Evolutionary conservation across 2,329 filamentous ascomycete genomes (phyloP).

Genomic region (Cercospora citrullina): DNA sequence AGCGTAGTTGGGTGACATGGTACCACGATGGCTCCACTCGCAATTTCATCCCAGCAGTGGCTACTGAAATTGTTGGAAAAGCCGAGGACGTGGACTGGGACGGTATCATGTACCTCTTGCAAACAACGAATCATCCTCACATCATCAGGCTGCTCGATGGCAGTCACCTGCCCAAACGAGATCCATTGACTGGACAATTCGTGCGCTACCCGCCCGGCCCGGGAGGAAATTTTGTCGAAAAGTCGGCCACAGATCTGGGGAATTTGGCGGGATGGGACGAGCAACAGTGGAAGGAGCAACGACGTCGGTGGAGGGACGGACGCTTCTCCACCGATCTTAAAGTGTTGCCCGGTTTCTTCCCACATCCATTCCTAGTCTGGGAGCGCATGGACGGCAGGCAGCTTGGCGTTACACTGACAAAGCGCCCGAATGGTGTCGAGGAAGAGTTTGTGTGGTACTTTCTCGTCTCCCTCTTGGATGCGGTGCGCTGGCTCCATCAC

Average conservation of each 20-base stretch:
- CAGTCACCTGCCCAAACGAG: slow-evolving; percentile 1
- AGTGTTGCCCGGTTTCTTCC: slow-evolving; percentile 1
- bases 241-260: slow-evolving; percentile 1
- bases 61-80: slow-evolving; percentile 8
- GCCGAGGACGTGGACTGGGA: slow-evolving; percentile 11
- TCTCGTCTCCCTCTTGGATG: slow-evolving; percentile 14
- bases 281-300: slow-evolving; percentile 4
- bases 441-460: slow-evolving; percentile 24
- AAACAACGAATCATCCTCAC: slow-evolving; percentile 2
- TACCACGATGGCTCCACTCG: slow-evolving; percentile 2
- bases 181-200: slow-evolving; percentile 1
- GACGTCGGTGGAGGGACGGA: not conserved
- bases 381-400: slow-evolving; percentile 17
- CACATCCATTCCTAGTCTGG: slow-evolving; percentile 11
- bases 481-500: slow-evolving; percentile 14
- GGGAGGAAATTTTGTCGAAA: not conserved
- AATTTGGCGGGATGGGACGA: slow-evolving; percentile 7
- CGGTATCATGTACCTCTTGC: not conserved
- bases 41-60: slow-evolving; percentile 9
- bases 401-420: slow-evolving; percentile 8
- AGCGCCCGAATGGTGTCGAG: slow-evolving; percentile 13
- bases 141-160: slow-evolving; percentile 2
- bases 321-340: not conserved
- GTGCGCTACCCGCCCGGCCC: not conserved
- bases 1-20: slow-evolving; percentile 5